A percentile compares a stretch with the other conserved stretches of the same genome.
phyloP scores from a whole-genome alignment of 441 rosid species.

The Melastoma candidum region DNA sequence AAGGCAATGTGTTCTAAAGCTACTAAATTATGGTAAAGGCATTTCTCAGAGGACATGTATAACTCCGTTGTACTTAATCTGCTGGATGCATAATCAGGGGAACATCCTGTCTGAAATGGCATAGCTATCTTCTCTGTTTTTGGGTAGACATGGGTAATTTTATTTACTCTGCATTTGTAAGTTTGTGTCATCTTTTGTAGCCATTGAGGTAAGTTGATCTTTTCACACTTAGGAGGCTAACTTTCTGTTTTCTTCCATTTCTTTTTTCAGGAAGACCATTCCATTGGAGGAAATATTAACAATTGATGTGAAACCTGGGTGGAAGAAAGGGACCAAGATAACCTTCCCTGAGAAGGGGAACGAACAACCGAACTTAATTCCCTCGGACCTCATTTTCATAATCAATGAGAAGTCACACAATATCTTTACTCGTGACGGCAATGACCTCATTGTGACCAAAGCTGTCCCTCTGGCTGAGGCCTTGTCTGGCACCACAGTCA shows the following conservation, averaged over 20 bases:
- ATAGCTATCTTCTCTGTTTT: too few relatives aligned
- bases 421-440: slow-evolving; percentile 60
- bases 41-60: too few relatives aligned
- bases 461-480: slow-evolving; percentile 69
- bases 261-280: slow-evolving; percentile 41
- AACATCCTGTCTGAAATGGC: too few relatives aligned
- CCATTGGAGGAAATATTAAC: slow-evolving; percentile 64
- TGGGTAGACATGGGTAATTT: too few relatives aligned
- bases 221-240: background rate
- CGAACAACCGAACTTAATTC: slow-evolving; percentile 48
- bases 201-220: too few relatives aligned
- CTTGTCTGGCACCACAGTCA: slow-evolving; percentile 51
- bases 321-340: slow-evolving; percentile 82
- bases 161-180: too few relatives aligned
- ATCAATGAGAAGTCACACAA: slow-evolving; percentile 77
- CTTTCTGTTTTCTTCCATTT: background rate
- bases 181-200: background rate
- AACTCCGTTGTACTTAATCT: too few relatives aligned
- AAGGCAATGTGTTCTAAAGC: too few relatives aligned
- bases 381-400: slow-evolving; percentile 67
- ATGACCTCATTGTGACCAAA: slow-evolving; percentile 54
- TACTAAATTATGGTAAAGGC: too few relatives aligned
- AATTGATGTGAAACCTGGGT: slow-evolving; percentile 67
- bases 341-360: slow-evolving; percentile 88
- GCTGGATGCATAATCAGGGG: too few relatives aligned